Evolutionary conservation across 345 rosid genomes (phyloP), one percentile per base, ranked within the genome.

Genomic region (Salix caprea): DNA sequence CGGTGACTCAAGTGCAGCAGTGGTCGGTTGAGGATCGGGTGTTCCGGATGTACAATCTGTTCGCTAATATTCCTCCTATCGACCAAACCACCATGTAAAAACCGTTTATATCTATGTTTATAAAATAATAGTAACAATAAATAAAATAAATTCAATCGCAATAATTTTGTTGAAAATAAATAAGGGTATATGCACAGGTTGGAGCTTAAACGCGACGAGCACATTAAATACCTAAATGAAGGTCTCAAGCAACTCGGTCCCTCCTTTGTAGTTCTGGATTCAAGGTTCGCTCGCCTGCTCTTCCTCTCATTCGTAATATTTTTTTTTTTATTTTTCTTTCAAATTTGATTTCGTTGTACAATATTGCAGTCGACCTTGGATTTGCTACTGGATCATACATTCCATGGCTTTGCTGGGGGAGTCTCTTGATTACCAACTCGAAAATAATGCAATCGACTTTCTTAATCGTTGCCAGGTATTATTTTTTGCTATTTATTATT

Each of bases 321-420:
- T 32, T 14, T 32, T 14, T 21, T 19, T 46, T n/a, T 74, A 2
- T 64, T 21, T 18, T 30, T 42, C 13, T 77, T 21, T 19, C 5
- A 14, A 44, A 40, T 6, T 65, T 46, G 44, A 48, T 50, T 74
- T 46, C 48, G 16, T 6, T 24, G 10, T 28, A 11, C 28, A 24
- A 39, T 61, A n/a, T 67, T 75, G 76, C 87, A 94, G 97, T 81
- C 97, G 97, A 36, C 97, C 98, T 26, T 94, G 98, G 97, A 86
- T 92, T 78, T 94, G 98, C 86, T 94, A 94, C 84, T 94, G 98
- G 98, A 94, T 91, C 72, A 71, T 94, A 69, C 98, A 94, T 75
- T 92, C 98, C 28, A 83, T 92, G 77, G 96, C 97, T 77, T 82
- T 94, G 81, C 88, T 94, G 74, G 94, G 91, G n/a, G 95, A 90